Evolutionary conservation across 306 rosid genomes (phyloP).

Genomic region (Lupinus albus): DNA sequence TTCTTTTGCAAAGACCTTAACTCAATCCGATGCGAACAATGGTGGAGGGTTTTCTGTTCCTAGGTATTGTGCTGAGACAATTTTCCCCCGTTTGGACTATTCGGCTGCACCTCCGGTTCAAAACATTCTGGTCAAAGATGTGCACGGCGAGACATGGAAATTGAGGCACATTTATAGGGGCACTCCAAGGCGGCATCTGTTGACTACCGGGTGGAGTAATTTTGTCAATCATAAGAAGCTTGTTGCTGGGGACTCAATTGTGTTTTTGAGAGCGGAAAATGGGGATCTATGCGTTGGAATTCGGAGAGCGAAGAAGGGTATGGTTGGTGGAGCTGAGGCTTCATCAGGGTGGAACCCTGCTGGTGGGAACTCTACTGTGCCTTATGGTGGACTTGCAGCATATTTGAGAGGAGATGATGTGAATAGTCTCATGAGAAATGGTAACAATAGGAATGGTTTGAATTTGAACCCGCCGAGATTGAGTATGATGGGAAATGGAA

Average conservation of each 20-base stretch:
- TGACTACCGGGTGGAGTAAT: constrained; percentile 97
- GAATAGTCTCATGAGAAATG: constrained; percentile 51
- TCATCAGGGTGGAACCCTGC: constrained; percentile 78
- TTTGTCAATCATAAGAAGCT: constrained; percentile 95
- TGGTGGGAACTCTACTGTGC: constrained; percentile 58
- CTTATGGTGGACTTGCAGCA: constrained; percentile 62
- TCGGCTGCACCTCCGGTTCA: constrained; percentile 83
- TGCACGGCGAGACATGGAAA: constrained; percentile 91
- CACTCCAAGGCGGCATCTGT: constrained; percentile 88
- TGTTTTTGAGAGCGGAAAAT: constrained; percentile 78
- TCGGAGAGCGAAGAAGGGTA: constrained; percentile 80
- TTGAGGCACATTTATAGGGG: constrained; percentile 93
- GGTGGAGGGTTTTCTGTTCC: constrained; percentile 98
- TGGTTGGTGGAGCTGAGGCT: constrained; percentile 65
- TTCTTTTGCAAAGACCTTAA: constrained; percentile 84
- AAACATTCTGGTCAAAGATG: constrained; percentile 81
- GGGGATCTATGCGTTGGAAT: constrained; percentile 91
- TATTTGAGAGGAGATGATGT: constrained; percentile 62
- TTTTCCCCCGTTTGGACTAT: constrained; percentile 85
- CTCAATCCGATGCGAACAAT: constrained; percentile 96
- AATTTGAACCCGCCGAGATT: constrained; percentile 51
- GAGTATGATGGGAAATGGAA: constrained; percentile 55
- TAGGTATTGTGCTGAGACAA: constrained; percentile 85
- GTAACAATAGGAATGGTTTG: constrained; percentile 46
- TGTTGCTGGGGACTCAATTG: constrained; percentile 87